Evolutionary conservation across 768 basidiomycete species (phyloP).

Genomic region (Paxillus involutus): DNA sequence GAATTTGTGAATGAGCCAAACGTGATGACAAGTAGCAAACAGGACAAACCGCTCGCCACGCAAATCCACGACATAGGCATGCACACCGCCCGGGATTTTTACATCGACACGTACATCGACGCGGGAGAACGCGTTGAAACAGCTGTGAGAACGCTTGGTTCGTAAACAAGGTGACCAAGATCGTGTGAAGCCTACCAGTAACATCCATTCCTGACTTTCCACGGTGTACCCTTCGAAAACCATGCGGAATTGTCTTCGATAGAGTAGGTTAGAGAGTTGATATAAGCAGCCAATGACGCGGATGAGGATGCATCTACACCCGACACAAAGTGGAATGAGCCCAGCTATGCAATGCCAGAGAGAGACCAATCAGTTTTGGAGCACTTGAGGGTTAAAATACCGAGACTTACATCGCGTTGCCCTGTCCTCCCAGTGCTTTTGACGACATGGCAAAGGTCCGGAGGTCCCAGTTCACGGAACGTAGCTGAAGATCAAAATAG

Average conservation of each 20-base stretch:
- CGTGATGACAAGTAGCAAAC: not conserved
- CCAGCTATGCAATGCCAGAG: constrained; percentile 51
- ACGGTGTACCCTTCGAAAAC: constrained; percentile 82
- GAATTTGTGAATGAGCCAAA: not conserved
- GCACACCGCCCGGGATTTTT: constrained; percentile 96
- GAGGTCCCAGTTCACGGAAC: constrained; percentile 96
- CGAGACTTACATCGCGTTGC: constrained; percentile 75
- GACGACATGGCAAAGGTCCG: constrained; percentile 93
- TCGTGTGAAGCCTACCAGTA: constrained; percentile 70
- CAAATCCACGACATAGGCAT: constrained; percentile 90
- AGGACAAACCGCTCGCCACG: constrained; percentile 84
- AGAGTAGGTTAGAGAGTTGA: constrained; percentile 96
- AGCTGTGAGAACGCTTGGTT: constrained; percentile 43
- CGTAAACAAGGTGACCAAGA: not conserved
- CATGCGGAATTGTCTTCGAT: constrained; percentile 90
- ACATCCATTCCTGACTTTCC: constrained; percentile 92
- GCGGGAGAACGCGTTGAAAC: constrained; percentile 97
- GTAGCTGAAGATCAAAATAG: constrained; percentile 55
- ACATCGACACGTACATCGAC: constrained; percentile 97
- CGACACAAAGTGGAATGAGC: constrained; percentile 96
- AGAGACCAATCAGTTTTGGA: constrained; percentile 7
- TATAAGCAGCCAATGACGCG: constrained; percentile 95
- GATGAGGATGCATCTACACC: constrained; percentile 99
- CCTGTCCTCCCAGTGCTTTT: constrained; percentile 86
- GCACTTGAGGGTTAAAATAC: not conserved